Evolutionary conservation across 176 grass and related monocot species (phyloP), one percentile per base, ranked within the genome.

Genomic region (Pontederia crassipes): DNA sequence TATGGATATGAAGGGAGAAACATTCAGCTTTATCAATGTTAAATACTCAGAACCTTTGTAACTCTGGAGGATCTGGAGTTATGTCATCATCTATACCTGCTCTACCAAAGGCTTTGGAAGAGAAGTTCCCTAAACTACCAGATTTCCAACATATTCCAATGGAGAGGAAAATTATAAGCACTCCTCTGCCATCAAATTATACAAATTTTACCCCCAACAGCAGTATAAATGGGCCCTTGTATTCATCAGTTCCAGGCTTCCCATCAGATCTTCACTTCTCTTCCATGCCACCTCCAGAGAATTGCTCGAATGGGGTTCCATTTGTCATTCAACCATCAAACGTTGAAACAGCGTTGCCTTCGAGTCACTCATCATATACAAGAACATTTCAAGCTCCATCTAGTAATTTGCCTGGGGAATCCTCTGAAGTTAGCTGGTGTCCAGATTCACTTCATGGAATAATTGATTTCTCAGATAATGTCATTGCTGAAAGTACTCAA

Each of bases 201-300:
- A 8, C 32, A 56, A 10, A 51, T 69, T 26, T 56, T 55, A 16
- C 56, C 46, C 12, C 62, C 17, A 11, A 17, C 29, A 49, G 12
- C 48, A 11, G 45, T 50, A 16, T 50, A 26, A 12, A 49, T 55
- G 17, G 24, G 48, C 26, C 67, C 35, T 67, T 54, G 12, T 55
- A 57, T 56, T 40, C 58, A 46, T 66, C 71, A 54, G 10, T 59
- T 60, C 77, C 77, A 63, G 62, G 15, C 9, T 74, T 78, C 66
- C 65, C 70, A 51, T 79, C 72, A 73, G 72, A 76, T 69, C 56
- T 56, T 71, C 54, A 49, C 57, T 64, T 61, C 57, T 72, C 57
- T 56, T 52, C 65, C 56, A 45, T 61, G 49, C 55, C 52, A 45
- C 45, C 57, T 67, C 10, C 32, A 45, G 57, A 55, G 55, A 71